Evolutionary conservation across 2,329 filamentous ascomycete species (phyloP).

Genomic region (Xylariaceae sp.): DNA sequence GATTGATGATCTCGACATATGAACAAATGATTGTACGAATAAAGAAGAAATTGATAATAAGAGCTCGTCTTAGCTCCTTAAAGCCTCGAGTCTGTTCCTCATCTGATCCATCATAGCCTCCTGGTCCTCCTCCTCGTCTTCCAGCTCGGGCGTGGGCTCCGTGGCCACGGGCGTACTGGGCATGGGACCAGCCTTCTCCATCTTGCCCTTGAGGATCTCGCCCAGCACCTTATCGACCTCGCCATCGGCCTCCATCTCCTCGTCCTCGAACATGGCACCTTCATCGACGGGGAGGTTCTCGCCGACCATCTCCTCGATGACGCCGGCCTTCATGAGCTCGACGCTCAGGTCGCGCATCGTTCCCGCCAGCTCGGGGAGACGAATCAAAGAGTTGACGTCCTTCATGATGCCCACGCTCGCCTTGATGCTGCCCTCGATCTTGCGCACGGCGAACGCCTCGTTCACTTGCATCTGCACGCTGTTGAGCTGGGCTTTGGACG

Average conservation of each 20-base stretch:
- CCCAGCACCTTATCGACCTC: slow-evolving; percentile 94
- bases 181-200: slow-evolving; percentile 68
- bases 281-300: slow-evolving; percentile 82
- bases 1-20: slow-evolving; percentile 5
- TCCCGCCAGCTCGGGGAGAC: slow-evolving; percentile 82
- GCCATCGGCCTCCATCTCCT: slow-evolving; percentile 74
- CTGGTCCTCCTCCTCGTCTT: slow-evolving; percentile 82
- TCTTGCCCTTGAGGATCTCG: slow-evolving; percentile 85
- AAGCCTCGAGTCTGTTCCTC: slow-evolving; percentile 86
- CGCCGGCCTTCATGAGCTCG: slow-evolving; percentile 91
- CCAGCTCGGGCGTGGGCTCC: slow-evolving; percentile 56
- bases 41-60: neutral
- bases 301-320: slow-evolving; percentile 97
- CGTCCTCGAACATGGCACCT: slow-evolving; percentile 73
- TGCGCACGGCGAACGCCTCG: slow-evolving; percentile 92
- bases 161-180: slow-evolving; percentile 61
- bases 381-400: slow-evolving; percentile 87
- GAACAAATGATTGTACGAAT: slow-evolving; percentile 4
- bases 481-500: slow-evolving; percentile 88
- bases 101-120: slow-evolving; percentile 94
- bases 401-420: slow-evolving; percentile 94
- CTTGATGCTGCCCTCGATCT: slow-evolving; percentile 91
- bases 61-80: slow-evolving; percentile 71
- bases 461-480: slow-evolving; percentile 98
- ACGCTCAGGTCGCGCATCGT: slow-evolving; percentile 89